A percentile compares a stretch with the other conserved stretches of the same genome.
phyloP scores from a whole-genome alignment of 305 asterid species.

The Petunia hybrid region DNA sequence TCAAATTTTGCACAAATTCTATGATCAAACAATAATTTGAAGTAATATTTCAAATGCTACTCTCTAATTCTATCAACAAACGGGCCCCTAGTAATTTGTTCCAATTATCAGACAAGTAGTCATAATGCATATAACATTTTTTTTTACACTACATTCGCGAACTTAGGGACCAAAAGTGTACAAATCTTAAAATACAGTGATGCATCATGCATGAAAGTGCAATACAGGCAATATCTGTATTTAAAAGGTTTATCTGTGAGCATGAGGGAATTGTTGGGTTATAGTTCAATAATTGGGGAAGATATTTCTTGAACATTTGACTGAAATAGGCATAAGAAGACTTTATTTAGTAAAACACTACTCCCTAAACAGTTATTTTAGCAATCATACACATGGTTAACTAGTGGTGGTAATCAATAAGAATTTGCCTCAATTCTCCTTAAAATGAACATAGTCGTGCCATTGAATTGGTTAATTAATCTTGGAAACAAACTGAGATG shows the following conservation, averaged over 20 bases:
- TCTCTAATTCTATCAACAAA: too few relatives aligned
- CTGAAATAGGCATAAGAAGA: background rate
- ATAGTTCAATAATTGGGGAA: background rate
- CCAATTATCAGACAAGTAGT: background rate
- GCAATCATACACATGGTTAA: background rate
- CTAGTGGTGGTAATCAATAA: constrained; percentile 12
- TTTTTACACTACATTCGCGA: background rate
- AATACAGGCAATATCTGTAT: background rate
- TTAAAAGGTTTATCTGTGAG: background rate
- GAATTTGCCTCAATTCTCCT: background rate
- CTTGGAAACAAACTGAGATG: background rate
- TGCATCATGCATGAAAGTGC: background rate
- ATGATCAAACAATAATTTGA: too few relatives aligned
- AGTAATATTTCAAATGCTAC: too few relatives aligned
- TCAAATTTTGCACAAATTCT: too few relatives aligned
- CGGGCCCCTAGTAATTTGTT: background rate
- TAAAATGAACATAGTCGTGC: constrained; percentile 25
- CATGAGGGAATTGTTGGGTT: background rate
- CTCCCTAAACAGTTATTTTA: background rate
- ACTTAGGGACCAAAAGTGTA: background rate
- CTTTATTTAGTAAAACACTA: constrained; percentile 24
- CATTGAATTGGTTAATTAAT: constrained; percentile 33
- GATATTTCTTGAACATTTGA: constrained; percentile 23
- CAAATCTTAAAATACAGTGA: background rate
- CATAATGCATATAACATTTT: too few relatives aligned